phyloP scores from a whole-genome alignment of 2,329 filamentous ascomycete genomes.

The Acrodontium crateriforme region DNA sequence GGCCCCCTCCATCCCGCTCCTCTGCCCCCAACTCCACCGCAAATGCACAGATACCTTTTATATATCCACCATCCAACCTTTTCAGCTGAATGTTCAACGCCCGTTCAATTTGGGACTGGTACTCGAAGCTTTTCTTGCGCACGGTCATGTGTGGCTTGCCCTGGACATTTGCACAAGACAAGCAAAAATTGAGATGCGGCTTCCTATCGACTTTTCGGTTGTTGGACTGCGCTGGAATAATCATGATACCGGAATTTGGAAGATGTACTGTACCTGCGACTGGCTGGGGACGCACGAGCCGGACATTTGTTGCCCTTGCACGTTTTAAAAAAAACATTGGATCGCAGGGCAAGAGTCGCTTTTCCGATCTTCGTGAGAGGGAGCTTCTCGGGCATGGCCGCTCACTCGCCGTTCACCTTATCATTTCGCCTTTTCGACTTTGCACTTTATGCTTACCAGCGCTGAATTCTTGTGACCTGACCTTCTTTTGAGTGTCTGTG shows the following conservation, averaged over 20 bases:
- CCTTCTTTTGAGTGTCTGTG: constrained; percentile 1
- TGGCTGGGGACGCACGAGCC: constrained; percentile 12
- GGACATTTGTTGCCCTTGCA: constrained; percentile 22
- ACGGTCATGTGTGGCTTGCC: constrained; percentile 21
- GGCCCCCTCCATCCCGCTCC: constrained; percentile 31
- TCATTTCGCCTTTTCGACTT: constrained; percentile 4
- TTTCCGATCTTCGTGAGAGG: constrained; percentile 19
- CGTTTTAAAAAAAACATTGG: no score
- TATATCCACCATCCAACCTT: no score
- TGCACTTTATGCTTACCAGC: constrained; percentile 11
- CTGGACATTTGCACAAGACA: constrained; percentile 19
- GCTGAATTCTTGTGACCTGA: constrained; percentile 3
- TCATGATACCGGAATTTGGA: constrained; percentile 9
- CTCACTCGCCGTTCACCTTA: constrained; percentile 16
- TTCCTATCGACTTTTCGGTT: constrained; percentile 5
- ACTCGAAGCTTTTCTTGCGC: no score
- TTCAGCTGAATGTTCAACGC: no score
- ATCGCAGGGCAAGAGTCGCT: constrained; percentile 19
- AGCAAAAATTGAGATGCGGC: constrained; percentile 30
- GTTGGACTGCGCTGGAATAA: constrained; percentile 12
- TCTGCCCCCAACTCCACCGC: constrained; percentile 25
- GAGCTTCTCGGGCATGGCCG: constrained; percentile 21
- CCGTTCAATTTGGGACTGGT: no score
- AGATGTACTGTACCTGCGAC: not conserved
- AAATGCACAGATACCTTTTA: no score